These are phyloP conservation scores for Pisolithus orientalis DNA, from an alignment of 768 basidiomycete species.

Conservation along the genomic window DNA sequence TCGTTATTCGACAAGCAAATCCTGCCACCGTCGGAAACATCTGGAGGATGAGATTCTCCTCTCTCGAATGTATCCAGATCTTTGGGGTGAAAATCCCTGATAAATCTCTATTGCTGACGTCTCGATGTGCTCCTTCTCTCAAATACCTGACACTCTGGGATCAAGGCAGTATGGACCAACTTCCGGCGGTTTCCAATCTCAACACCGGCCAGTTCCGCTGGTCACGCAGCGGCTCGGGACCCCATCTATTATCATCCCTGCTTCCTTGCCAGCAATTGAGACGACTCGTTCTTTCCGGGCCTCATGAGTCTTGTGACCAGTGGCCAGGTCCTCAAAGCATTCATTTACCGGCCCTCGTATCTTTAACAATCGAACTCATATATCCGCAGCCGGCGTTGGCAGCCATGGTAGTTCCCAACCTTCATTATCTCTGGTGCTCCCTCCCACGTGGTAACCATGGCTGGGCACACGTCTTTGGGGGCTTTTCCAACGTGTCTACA, in stretches of 20 bases:
- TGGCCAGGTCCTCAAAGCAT: background rate
- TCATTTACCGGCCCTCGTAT: background rate
- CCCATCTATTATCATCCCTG: background rate
- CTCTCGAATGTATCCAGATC: background rate
- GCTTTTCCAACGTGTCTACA: no score
- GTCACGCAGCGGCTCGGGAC: no score
- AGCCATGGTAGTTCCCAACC: background rate
- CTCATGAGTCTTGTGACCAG: no score
- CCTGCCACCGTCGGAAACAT: background rate
- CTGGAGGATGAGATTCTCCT: background rate
- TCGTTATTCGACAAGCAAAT: background rate
- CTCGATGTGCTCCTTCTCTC: background rate
- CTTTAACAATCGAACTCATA: background rate
- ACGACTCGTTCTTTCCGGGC: background rate
- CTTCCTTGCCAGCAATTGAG: background rate
- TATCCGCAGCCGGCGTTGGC: background rate
- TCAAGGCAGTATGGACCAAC: background rate
- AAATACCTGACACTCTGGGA: background rate
- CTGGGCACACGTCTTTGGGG: no score
- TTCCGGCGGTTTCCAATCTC: background rate
- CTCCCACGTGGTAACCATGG: no score
- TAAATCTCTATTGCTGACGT: background rate
- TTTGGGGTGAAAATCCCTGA: background rate
- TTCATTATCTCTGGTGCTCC: background rate
- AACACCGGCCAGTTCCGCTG: background rate